Evolutionary conservation across 805 yeast species (phyloP).

Genomic region (Kurtzmaniella cleridarum): DNA sequence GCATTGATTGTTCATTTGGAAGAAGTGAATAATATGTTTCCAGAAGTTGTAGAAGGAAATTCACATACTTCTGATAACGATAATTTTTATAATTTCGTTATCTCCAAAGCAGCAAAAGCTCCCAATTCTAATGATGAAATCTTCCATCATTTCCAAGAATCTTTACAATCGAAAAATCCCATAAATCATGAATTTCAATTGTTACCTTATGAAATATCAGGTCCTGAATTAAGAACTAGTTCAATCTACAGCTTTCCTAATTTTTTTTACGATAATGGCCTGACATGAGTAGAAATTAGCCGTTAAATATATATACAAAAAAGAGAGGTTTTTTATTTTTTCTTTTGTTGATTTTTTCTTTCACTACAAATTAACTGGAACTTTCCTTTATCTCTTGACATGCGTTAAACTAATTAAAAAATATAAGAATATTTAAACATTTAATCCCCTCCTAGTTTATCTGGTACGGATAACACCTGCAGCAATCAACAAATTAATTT

Average conservation of each 20-base stretch:
- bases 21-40: conserved; percentile 11
- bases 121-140: conserved; percentile 17
- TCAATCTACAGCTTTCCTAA: background rate
- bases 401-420: background rate
- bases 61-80: too few species aligned
- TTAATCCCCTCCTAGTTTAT: conserved; percentile 19
- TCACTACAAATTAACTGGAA: background rate
- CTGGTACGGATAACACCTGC: conserved; percentile 96
- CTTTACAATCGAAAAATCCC: conserved; percentile 1
- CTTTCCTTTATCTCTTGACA: background rate
- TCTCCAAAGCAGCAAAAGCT: conserved; percentile 6
- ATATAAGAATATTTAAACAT: conserved; percentile 2
- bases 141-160: conserved; percentile 1
- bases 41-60: conserved; percentile 7
- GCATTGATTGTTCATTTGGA: conserved; percentile 13
- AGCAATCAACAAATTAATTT: conserved; percentile 84
- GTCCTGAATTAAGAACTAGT: background rate
- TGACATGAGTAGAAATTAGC: background rate
- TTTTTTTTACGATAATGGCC: background rate
- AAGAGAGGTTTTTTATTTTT: too few species aligned
- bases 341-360: too few species aligned
- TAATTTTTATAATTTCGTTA: background rate
- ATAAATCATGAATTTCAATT: background rate
- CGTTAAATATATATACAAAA: too few species aligned
- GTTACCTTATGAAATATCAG: background rate